phyloP scores from a whole-genome alignment of 2,329 filamentous ascomycete genomes.

The Diaporthe vaccinii region DNA sequence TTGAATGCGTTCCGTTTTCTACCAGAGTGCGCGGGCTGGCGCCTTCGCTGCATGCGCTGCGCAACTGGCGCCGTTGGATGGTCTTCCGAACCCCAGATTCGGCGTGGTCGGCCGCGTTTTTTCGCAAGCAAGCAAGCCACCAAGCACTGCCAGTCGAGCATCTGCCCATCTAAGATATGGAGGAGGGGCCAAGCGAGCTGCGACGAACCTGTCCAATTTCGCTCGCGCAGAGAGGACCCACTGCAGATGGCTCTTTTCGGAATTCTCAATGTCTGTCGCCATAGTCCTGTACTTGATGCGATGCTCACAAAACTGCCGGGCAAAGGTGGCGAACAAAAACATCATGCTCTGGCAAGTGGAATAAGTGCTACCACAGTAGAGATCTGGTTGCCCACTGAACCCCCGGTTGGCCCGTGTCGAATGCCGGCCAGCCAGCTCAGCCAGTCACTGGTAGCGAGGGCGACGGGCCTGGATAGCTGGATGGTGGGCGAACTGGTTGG shows the following conservation, averaged over 20 bases:
- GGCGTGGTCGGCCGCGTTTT: conserved; percentile 24
- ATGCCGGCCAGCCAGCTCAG: not conserved
- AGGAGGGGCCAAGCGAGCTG: conserved; percentile 36
- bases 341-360: conserved; percentile 16
- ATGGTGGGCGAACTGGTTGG: not conserved
- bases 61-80: conserved; percentile 31
- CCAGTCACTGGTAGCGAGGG: conserved; percentile 27
- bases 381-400: conserved; percentile 11
- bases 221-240: conserved; percentile 24
- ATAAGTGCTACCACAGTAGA: not conserved
- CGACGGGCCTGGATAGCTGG: not conserved
- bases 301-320: conserved; percentile 5
- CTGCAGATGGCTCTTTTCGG: conserved; percentile 18
- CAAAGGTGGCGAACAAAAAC: conserved; percentile 14
- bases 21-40: not conserved
- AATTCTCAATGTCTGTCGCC: conserved; percentile 21
- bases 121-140: conserved; percentile 37
- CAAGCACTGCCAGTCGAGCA: conserved; percentile 13
- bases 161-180: conserved; percentile 21
- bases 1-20: conserved; percentile 16
- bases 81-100: conserved; percentile 34
- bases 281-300: not conserved
- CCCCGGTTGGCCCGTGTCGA: conserved; percentile 15
- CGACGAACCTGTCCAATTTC: conserved; percentile 40
- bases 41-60: conserved; percentile 25